These are phyloP conservation scores for Chlorella sp. DNA, from an alignment of 139 green algal genomes.

Conservation along the genomic window DNA sequence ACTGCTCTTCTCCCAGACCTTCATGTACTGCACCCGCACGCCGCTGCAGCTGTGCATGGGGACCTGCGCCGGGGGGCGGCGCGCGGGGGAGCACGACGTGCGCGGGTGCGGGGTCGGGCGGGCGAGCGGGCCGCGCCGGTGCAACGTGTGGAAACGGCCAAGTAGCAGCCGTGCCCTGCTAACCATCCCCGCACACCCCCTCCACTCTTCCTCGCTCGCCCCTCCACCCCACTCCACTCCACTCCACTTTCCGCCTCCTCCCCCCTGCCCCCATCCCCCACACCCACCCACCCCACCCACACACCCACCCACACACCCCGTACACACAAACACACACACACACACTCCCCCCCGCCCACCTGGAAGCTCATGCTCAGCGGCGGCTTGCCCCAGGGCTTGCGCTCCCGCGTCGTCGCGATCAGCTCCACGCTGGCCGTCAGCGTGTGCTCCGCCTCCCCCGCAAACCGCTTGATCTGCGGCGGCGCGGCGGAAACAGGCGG, in stretches of 20 bases:
- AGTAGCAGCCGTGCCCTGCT: background rate
- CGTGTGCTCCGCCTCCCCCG: slow-evolving; percentile 74
- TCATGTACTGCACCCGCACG: slow-evolving; percentile 90
- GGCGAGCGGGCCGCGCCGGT: background rate
- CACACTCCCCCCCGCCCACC: slow-evolving; percentile 59
- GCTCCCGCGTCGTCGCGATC: slow-evolving; percentile 81
- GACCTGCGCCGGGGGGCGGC: slow-evolving; percentile 61
- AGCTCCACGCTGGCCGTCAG: slow-evolving; percentile 89
- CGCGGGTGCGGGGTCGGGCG: background rate
- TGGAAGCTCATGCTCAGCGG: slow-evolving; percentile 88
- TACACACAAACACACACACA: no score
- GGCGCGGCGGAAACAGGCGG: no score
- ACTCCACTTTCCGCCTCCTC: background rate
- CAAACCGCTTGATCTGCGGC: slow-evolving; percentile 70
- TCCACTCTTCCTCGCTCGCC: no score
- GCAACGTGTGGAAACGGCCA: background rate
- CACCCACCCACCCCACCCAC: background rate
- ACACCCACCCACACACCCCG: background rate
- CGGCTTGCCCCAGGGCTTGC: slow-evolving; percentile 83
- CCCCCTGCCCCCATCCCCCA: background rate
- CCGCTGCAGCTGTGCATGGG: slow-evolving; percentile 92
- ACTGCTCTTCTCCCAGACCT: slow-evolving; percentile 82
- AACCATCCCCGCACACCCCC: no score
- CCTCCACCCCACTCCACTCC: background rate
- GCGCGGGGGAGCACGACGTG: background rate